Evolutionary conservation across 1,284 basidiomycete genomes (phyloP), one percentile per base, ranked within the genome.

Genomic region (Erythrobasidium hasegawianum): DNA sequence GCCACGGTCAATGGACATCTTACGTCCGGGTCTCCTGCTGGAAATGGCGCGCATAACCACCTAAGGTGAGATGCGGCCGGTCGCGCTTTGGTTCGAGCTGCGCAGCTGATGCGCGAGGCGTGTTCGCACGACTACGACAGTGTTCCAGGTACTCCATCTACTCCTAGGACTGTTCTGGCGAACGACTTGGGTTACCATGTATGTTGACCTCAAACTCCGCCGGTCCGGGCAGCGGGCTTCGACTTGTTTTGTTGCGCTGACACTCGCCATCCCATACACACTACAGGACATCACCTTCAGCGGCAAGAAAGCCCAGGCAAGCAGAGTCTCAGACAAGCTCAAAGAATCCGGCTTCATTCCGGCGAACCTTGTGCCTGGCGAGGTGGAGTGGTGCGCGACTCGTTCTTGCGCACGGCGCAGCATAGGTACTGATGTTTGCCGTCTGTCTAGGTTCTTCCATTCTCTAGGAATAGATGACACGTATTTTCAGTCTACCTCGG

Each of bases 321-420:
- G 65, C 38, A 38, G 64, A 22, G 69, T 70, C 9, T 55, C 67
- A 50, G 50, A 55, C 10, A 59, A 69, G 49, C 49, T 83, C 59
- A 71, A 77, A 53, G 75, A 77, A 59, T 79, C 92, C 83, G 95
- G 95, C 55, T 97, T 98, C 81, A 87, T 98, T 72, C 93, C 95
- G 7, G 84, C 84, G 56, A 87, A 93, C 75, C 86, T 97, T 69
- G 87, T 96, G 71, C 79, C 82, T 65, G 86, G 87, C 77, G 95
- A 98, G 78, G 90, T 97, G 74, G 85, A 87, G 77, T 97, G 94
- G 94, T 97, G 45, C 38, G 54, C 43, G 43, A 18, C 43, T 24
- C 16, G 7, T 24, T 47, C 22, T 47, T 47, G 4, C 22, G 16
- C 43, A 18, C 16, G n/a, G 4, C 16, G n/a, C n/a, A 18, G 43